Conservation (phyloP, 108 stramenopile genomes). For the Fragilaria crotonensis region DNA sequence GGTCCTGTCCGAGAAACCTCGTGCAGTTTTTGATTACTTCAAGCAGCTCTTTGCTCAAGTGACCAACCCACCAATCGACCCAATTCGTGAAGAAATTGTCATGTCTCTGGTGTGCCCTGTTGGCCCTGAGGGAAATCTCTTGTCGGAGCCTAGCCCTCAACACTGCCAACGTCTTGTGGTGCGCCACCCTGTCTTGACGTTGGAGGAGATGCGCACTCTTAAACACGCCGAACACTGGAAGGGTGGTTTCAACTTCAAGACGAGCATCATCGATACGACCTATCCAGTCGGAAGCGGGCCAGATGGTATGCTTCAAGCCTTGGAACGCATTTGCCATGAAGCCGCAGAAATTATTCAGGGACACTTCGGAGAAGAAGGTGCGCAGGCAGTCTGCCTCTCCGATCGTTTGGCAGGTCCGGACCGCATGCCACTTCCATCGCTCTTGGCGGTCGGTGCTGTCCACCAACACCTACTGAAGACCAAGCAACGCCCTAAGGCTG, state of each 20-base stretch:
- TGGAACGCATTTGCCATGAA: constrained; percentile 89
- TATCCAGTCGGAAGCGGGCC: constrained; percentile 82
- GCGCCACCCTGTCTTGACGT: constrained; percentile 83
- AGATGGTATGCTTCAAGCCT: constrained; percentile 88
- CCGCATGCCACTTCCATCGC: constrained; percentile 85
- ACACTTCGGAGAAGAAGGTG: constrained; percentile 59
- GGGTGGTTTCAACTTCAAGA: constrained; percentile 68
- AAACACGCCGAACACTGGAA: constrained; percentile 72
- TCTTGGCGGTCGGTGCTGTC: constrained; percentile 93
- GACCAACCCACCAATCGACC: constrained; percentile 98
- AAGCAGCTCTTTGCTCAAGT: constrained; percentile 99
- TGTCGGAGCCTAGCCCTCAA: constrained; percentile 60
- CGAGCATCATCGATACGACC: constrained; percentile 84
- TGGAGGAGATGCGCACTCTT: constrained; percentile 90
- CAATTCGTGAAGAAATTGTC: constrained; percentile 95
- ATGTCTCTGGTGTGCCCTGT: constrained; percentile 96
- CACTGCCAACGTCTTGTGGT: constrained; percentile 86
- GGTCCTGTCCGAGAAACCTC: constrained; percentile 87
- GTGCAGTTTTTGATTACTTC: constrained; percentile 93
- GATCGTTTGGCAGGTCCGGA: constrained; percentile 87
- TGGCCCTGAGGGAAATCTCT: constrained; percentile 88
- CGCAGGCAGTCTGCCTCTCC: constrained; percentile 84
- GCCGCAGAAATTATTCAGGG: constrained; percentile 89
- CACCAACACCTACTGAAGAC: constrained; percentile 94
- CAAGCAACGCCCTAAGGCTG: constrained; percentile 90